These are phyloP conservation scores for Fusarium bactridioides DNA, from an alignment of 2,329 filamentous ascomycete species.

Conservation along the genomic window DNA sequence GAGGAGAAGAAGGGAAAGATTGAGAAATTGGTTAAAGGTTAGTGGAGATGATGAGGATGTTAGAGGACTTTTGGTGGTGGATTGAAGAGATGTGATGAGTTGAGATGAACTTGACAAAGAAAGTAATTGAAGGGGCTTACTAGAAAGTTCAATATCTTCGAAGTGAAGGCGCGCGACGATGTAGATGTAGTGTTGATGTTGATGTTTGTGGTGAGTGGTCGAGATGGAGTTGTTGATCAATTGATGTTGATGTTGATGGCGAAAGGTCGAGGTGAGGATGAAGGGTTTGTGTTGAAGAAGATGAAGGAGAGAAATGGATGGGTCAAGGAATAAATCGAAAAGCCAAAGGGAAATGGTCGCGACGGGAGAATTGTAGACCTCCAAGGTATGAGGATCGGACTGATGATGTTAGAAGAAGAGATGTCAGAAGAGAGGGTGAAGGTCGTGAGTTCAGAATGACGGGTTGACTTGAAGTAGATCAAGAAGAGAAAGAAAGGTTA, in stretches of 20 bases:
- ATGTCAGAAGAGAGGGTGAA: not conserved
- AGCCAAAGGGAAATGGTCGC: rapidly evolving
- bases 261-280: not conserved
- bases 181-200: not conserved
- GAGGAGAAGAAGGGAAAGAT: not conserved
- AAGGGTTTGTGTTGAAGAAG: not conserved
- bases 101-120: not conserved
- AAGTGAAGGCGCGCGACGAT: not conserved
- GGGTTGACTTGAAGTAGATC: too few species aligned
- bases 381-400: not conserved
- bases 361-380: not conserved
- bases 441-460: too few species aligned
- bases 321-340: too few species aligned
- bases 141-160: rapidly evolving
- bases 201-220: not conserved
- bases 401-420: not conserved
- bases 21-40: not conserved
- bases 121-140: not conserved
- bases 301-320: not conserved
- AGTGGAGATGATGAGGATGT: not conserved
- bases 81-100: not conserved
- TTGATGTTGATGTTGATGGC: not conserved
- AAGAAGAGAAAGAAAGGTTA: not conserved
- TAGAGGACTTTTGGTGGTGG: not conserved
- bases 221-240: not conserved